Percentiles rank a stretch among this genome's conserved stretches.
Evolutionary conservation across 2,329 filamentous ascomycete species (phyloP).

Genomic region (Thielaviopsis populi): DNA sequence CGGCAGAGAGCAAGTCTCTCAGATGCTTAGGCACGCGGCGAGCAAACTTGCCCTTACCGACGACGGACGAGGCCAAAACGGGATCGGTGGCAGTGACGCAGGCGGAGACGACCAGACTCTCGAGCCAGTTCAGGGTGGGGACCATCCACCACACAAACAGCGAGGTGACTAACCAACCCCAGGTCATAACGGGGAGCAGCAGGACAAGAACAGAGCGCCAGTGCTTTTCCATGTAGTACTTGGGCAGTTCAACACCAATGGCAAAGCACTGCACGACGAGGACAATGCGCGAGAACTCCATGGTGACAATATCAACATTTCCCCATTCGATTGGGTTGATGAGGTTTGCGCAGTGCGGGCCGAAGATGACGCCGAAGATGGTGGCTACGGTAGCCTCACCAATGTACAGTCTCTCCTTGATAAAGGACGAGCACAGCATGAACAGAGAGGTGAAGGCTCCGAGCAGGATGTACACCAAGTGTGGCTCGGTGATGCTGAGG

Average conservation of each 20-base stretch:
- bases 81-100: constrained; percentile 97
- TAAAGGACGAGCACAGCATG: constrained; percentile 94
- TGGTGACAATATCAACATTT: constrained; percentile 69
- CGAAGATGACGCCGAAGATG: constrained; percentile 75
- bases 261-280: constrained; percentile 87
- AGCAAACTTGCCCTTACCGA: constrained; percentile 97
- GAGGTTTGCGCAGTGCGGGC: constrained; percentile 66
- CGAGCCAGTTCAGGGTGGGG: constrained; percentile 66
- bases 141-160: constrained; percentile 91
- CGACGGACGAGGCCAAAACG: constrained; percentile 89
- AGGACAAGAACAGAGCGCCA: constrained; percentile 86
- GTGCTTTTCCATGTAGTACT: constrained; percentile 94
- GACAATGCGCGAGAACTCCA: constrained; percentile 80
- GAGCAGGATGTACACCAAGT: constrained; percentile 96
- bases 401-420: constrained; percentile 98
- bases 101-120: constrained; percentile 72
- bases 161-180: constrained; percentile 84
- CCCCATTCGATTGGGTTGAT: constrained; percentile 68
- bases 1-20: constrained; percentile 82
- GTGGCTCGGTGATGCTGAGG: constrained; percentile 76
- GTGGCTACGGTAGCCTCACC: constrained; percentile 94
- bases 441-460: constrained; percentile 95
- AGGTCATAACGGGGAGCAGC: constrained; percentile 91
- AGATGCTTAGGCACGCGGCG: constrained; percentile 96
- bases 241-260: constrained; percentile 77